Percentiles rank a stretch among this genome's conserved stretches.
These are phyloP conservation scores for Rosa lucieae DNA, from an alignment of 306 rosid species.

Conservation along the genomic window DNA sequence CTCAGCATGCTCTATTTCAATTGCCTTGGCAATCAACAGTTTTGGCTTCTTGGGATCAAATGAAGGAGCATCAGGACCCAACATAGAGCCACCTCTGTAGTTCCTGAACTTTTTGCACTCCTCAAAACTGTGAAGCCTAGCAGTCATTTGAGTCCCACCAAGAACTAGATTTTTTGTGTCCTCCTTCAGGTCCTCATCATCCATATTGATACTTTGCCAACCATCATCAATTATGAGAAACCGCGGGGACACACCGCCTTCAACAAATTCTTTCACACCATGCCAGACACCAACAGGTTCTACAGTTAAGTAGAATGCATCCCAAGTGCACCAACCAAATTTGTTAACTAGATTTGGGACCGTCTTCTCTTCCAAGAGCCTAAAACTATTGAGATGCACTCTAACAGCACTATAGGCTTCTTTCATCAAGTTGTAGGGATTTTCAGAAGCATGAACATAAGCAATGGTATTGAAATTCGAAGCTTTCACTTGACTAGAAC, in stretches of 20 bases:
- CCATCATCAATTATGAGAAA: conserved; percentile 84
- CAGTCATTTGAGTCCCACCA: conserved; percentile 77
- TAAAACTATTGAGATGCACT: conserved; percentile 62
- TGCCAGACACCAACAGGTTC: conserved; percentile 65
- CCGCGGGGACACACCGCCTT: conserved; percentile 64
- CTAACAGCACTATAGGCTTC: conserved; percentile 77
- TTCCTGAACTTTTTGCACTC: conserved; percentile 69
- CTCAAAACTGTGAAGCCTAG: conserved; percentile 64
- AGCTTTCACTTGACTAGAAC: conserved; percentile 53
- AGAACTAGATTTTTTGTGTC: conserved; percentile 62
- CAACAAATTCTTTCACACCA: conserved; percentile 58
- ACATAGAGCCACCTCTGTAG: conserved; percentile 54
- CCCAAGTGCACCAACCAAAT: conserved; percentile 99
- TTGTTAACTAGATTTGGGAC: conserved; percentile 54
- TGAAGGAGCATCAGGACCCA: conserved; percentile 51
- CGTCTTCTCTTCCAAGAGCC: conserved; percentile 76
- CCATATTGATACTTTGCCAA: conserved; percentile 80
- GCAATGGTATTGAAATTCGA: conserved; percentile 54
- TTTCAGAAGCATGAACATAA: conserved; percentile 64
- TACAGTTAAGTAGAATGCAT: conserved; percentile 74
- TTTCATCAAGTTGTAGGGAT: conserved; percentile 72
- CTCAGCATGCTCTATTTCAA: conserved; percentile 57
- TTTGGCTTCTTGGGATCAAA: conserved; percentile 58
- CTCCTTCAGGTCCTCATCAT: conserved; percentile 49
- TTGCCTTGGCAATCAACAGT: conserved; percentile 52